Conservation (phyloP, 805 yeast species). For the Yarrowia yakushimensis region DNA sequence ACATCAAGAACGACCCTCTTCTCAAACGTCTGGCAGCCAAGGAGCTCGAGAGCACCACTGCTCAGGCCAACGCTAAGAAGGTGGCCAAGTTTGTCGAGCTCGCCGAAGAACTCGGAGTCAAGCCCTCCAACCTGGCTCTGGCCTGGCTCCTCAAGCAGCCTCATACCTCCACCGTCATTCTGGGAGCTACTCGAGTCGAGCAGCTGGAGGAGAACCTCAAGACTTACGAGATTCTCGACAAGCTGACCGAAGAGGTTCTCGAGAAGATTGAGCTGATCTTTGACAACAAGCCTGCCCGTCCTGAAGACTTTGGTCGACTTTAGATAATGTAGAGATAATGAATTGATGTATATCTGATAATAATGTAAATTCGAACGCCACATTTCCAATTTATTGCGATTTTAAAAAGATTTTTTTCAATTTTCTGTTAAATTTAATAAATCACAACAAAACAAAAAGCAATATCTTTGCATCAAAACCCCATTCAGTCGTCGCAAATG, state of each 20-base stretch:
- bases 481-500: no score
- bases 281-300: constrained; percentile 33
- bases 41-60: constrained; percentile 32
- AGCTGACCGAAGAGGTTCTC: constrained; percentile 34
- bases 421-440: no score
- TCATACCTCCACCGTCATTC: constrained; percentile 36
- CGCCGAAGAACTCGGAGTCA: constrained; percentile 34
- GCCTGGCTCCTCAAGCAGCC: constrained; percentile 37
- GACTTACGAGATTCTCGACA: constrained; percentile 35
- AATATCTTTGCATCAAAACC: no score
- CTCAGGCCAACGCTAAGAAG: constrained; percentile 32
- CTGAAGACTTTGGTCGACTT: not conserved
- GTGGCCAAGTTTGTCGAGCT: constrained; percentile 31
- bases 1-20: constrained; percentile 26
- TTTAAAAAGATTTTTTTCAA: no score
- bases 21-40: constrained; percentile 25
- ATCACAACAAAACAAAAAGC: no score
- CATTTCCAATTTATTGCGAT: no score
- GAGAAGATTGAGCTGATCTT: constrained; percentile 35
- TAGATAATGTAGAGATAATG: not conserved
- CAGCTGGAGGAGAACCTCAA: constrained; percentile 36
- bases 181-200: constrained; percentile 36
- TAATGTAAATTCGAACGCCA: no score
- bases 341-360: no score
- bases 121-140: constrained; percentile 36